These are phyloP conservation scores for Lactarius sp. DNA, from an alignment of 768 basidiomycete genomes.

Conservation along the genomic window DNA sequence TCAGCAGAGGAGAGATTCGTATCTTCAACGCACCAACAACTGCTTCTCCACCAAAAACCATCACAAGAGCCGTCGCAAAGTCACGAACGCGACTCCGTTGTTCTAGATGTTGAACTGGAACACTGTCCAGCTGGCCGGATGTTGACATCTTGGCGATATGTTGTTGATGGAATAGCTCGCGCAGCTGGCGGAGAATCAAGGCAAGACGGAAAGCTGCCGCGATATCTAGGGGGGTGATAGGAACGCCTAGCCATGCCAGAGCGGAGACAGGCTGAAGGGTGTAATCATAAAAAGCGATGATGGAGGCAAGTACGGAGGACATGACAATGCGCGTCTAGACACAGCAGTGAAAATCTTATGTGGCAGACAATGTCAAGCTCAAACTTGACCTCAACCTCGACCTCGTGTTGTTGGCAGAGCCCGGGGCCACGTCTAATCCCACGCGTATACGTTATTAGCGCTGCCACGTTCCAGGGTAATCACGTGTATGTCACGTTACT, in stretches of 20 bases:
- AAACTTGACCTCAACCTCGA: background rate
- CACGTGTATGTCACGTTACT: conserved; percentile 4
- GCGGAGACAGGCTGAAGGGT: conserved; percentile 20
- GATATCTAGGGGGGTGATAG: conserved; percentile 22
- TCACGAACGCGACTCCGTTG: conserved; percentile 21
- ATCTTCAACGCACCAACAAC: conserved; percentile 20
- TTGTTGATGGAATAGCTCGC: conserved; percentile 12
- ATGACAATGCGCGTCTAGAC: background rate
- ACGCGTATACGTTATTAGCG: too few species aligned
- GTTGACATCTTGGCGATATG: conserved; percentile 6
- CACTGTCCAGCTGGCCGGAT: background rate
- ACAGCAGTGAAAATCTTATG: background rate
- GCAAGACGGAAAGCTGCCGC: conserved; percentile 23
- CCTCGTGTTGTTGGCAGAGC: too few species aligned
- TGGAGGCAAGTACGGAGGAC: conserved; percentile 18
- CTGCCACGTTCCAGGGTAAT: background rate
- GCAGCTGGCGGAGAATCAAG: conserved; percentile 23
- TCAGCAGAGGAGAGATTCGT: background rate
- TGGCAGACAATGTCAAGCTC: background rate
- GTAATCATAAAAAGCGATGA: conserved; percentile 23
- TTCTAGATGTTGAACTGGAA: conserved; percentile 1
- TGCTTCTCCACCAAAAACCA: conserved; percentile 27
- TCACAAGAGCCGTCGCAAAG: conserved; percentile 19
- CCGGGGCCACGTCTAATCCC: too few species aligned
- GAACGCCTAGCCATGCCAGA: conserved; percentile 19